Conservation (phyloP, 176 grass and related monocot species). For the Aegilops speltoides region DNA sequence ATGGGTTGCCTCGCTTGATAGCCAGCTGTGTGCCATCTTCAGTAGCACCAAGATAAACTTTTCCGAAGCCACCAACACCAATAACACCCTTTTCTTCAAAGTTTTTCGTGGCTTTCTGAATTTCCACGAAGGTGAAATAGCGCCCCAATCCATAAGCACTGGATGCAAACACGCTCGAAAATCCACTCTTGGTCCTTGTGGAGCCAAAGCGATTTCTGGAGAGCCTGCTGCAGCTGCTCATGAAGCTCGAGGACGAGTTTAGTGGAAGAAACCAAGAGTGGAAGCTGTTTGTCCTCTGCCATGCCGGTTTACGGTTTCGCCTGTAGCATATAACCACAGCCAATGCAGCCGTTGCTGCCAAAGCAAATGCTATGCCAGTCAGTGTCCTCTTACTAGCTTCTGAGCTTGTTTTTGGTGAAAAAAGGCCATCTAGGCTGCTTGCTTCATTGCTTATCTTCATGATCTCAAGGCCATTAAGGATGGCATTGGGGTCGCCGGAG, state of each 20-base stretch:
- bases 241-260: constrained; percentile 70
- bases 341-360: constrained; percentile 45
- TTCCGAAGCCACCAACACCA: constrained; percentile 89
- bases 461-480: constrained; percentile 89
- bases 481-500: constrained; percentile 57
- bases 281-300: constrained; percentile 82
- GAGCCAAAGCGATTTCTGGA: constrained; percentile 77
- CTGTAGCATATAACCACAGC: constrained; percentile 55
- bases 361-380: constrained; percentile 56
- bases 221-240: constrained; percentile 67
- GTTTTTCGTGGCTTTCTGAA: constrained; percentile 90
- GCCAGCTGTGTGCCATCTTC: constrained; percentile 84
- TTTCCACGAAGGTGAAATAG: constrained; percentile 80
- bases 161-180: constrained; percentile 73
- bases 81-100: constrained; percentile 87
- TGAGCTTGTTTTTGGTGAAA: constrained; percentile 47
- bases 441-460: constrained; percentile 94
- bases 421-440: constrained; percentile 75
- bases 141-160: constrained; percentile 69
- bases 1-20: constrained; percentile 88
- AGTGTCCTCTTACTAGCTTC: constrained; percentile 43
- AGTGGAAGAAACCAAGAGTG: constrained; percentile 83
- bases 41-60: constrained; percentile 80
- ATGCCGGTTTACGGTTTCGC: constrained; percentile 42
- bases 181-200: constrained; percentile 71